Percentiles rank a stretch among this genome's conserved stretches.
Evolutionary conservation across 2,329 filamentous ascomycete species (phyloP).

Genomic region (Fusarium guadeloupense): DNA sequence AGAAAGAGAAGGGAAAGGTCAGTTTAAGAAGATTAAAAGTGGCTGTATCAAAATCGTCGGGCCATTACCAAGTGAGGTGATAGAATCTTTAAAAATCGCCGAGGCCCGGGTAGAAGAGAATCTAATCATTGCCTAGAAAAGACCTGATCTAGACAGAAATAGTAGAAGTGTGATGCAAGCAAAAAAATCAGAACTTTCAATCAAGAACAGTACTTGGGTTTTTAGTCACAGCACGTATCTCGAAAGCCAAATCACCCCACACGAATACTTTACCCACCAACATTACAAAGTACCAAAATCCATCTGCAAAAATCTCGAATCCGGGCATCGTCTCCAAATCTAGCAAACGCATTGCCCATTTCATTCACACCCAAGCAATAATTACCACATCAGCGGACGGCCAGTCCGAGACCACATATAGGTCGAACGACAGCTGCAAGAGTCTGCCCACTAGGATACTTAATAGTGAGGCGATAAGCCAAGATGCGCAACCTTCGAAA

Average conservation of each 20-base stretch:
- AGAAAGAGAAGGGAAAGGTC: background rate
- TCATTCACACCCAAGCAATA: constrained; percentile 38
- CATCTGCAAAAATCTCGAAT: constrained; percentile 40
- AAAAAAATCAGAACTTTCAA: constrained; percentile 37
- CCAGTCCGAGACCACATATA: constrained; percentile 33
- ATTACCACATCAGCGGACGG: constrained; percentile 27
- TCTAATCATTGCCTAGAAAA: constrained; percentile 20
- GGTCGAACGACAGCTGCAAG: constrained; percentile 42
- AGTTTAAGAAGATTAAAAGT: constrained; percentile 9
- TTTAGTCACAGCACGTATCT: constrained; percentile 20
- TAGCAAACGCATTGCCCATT: constrained; percentile 37
- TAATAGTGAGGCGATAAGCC: constrained; percentile 2
- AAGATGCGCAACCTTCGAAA: constrained; percentile 89
- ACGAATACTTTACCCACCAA: constrained; percentile 25
- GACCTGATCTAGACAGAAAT: constrained; percentile 27
- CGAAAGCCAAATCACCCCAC: background rate
- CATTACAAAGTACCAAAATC: constrained; percentile 29
- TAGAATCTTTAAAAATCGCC: constrained; percentile 14
- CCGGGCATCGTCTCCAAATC: constrained; percentile 39
- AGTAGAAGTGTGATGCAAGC: constrained; percentile 18
- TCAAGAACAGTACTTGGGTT: constrained; percentile 21
- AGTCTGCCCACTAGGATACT: constrained; percentile 29
- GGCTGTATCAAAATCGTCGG: constrained; percentile 6
- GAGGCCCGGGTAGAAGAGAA: constrained; percentile 20
- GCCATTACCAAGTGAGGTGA: constrained; percentile 9